Percentiles rank a stretch among this genome's conserved stretches.
phyloP scores from a whole-genome alignment of 805 yeast genomes.

The Vanderwaltozyma verrucispora region DNA sequence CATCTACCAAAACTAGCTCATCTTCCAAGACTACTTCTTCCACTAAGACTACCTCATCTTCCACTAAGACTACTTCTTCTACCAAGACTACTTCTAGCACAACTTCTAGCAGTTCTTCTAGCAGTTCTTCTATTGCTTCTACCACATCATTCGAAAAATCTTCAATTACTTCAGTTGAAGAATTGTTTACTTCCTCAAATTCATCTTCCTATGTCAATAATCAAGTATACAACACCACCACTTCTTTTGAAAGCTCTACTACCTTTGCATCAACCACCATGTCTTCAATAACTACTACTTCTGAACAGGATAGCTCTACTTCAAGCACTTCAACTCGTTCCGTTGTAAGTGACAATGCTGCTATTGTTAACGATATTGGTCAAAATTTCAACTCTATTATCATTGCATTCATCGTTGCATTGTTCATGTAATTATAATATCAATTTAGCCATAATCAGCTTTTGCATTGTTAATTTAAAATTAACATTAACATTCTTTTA shows the following conservation, averaged over 20 bases:
- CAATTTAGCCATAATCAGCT: too few relatives aligned
- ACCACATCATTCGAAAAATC: too few relatives aligned
- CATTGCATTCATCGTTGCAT: neutral
- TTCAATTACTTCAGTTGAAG: too few relatives aligned
- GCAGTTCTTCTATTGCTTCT: neutral
- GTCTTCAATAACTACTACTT: neutral
- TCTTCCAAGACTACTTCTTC: slow-evolving; percentile 8
- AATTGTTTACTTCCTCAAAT: too few relatives aligned
- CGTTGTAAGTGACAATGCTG: neutral
- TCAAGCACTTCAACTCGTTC: neutral
- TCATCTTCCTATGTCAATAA: too few relatives aligned
- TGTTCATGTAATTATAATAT: too few relatives aligned
- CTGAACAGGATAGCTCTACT: neutral
- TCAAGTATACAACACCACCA: too few relatives aligned
- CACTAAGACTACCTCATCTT: slow-evolving; percentile 4
- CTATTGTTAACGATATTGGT: neutral
- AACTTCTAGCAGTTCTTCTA: neutral
- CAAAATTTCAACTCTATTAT: neutral
- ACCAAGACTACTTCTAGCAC: slow-evolving; percentile 4
- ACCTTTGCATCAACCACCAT: neutral
- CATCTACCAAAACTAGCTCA: slow-evolving; percentile 5
- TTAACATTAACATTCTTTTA: too few relatives aligned
- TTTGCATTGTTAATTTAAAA: too few relatives aligned
- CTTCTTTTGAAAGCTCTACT: neutral
- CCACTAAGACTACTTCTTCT: slow-evolving; percentile 2